These are phyloP conservation scores for Pyricularia sp. DNA, from an alignment of 2,329 filamentous ascomycete genomes.

Conservation along the genomic window DNA sequence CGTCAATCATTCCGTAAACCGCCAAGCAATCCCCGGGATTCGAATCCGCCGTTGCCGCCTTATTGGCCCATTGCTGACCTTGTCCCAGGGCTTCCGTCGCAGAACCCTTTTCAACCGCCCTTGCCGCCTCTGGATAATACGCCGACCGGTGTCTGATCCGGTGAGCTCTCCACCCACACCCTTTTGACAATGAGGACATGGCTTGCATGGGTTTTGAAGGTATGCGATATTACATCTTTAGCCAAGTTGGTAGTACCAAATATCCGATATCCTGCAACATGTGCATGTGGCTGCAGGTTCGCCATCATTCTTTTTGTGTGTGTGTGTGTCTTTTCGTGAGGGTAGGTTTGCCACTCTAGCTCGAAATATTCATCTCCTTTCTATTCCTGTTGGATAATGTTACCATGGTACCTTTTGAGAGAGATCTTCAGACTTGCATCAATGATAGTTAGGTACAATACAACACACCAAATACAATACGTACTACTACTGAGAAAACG, in stretches of 20 bases:
- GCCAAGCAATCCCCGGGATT: neutral
- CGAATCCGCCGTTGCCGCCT: neutral
- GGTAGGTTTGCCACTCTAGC: neutral
- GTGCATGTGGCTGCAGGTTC: neutral
- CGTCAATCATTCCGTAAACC: neutral
- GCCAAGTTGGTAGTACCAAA: neutral
- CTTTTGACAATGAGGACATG: too few species aligned
- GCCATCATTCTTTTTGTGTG: neutral
- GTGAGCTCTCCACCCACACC: neutral
- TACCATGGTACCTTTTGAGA: too few species aligned
- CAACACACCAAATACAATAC: neutral
- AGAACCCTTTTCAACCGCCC: neutral
- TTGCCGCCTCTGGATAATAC: neutral
- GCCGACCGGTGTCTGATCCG: neutral
- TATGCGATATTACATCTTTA: neutral
- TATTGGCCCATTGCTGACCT: neutral
- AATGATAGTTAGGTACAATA: neutral
- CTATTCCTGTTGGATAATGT: neutral
- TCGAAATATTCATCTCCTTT: neutral
- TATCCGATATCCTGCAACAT: neutral
- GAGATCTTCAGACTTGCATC: neutral
- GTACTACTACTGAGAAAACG: too few species aligned
- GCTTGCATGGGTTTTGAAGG: too few species aligned
- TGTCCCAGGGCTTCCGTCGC: neutral
- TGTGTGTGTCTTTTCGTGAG: too few species aligned